Evolutionary conservation across 345 rosid species (phyloP), one percentile per base, ranked within the genome.

Genomic region (Erysimum cheiranthoides): DNA sequence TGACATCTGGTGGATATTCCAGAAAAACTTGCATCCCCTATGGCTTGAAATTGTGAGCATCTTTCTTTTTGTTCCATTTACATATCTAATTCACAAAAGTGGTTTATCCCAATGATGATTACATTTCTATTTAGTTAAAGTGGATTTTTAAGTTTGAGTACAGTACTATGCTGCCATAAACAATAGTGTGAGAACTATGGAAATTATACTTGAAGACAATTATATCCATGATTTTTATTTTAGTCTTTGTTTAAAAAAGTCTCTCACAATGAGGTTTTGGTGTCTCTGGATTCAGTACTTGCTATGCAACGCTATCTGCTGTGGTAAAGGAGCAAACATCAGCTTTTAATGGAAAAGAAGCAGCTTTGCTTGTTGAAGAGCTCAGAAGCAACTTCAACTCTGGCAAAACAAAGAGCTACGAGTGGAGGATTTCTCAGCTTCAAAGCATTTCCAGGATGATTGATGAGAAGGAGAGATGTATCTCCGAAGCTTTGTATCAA

Each of bases 371-470:
- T 14, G 85, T 88, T 11, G 72, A 79, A 40, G 84, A 88, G 56
- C 84, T 88, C 12, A 77, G 87, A 68, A 64, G 11, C 42, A 87
- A 73, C 78, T 91, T 89, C 73, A 81, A 74, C 59, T 68, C 86
- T 0, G 88, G 92, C 11, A 86, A 73, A 82, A 89, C 98, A 4
- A 91, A 65, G 84, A 88, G 86, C 81, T 91, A 88, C 17, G 90
- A 88, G 6, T 93, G 98, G 96, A 84, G 97, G 68, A 71, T 84
- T n/a, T 68, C 88, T 18, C 97, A 91, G 84, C 69, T 93, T 73
- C 74, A 81, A 62, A 76, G 82, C 68, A 82, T 91, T 40, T 57
- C 67, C 10, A 85, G 67, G 42, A 91, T 93, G 97, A 66, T 91
- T 2, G 87, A 85, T 2, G 97, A 93, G 71, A 87, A 85, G 62